Evolutionary conservation across 2,329 filamentous ascomycete genomes (phyloP).

Genomic region (Beauveria brongniartii): DNA sequence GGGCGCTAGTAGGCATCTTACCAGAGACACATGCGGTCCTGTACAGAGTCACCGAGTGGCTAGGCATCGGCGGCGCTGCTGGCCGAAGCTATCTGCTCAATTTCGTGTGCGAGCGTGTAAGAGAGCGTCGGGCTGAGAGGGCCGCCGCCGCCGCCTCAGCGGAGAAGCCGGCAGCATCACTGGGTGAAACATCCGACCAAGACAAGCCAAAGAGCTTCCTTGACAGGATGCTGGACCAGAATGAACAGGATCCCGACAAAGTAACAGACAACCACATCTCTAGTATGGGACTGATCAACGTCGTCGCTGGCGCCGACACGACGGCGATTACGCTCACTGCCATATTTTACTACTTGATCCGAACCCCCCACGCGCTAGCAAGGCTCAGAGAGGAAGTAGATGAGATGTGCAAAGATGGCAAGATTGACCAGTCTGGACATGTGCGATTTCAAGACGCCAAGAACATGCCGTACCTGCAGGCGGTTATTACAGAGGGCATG

Average conservation of each 20-base stretch:
- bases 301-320: slow-evolving; percentile 34
- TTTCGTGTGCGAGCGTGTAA: slow-evolving; percentile 24
- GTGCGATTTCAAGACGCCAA: slow-evolving; percentile 30
- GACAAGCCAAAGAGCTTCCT: slow-evolving; percentile 14
- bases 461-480: slow-evolving; percentile 42
- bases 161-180: slow-evolving; percentile 8
- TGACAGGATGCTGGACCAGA: slow-evolving; percentile 24
- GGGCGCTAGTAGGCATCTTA: slow-evolving; percentile 18
- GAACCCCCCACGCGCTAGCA: slow-evolving; percentile 17
- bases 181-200: slow-evolving; percentile 6
- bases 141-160: slow-evolving; percentile 1
- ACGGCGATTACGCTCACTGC: slow-evolving; percentile 39
- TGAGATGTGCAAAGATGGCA: neutral
- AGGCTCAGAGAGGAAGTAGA: slow-evolving; percentile 20
- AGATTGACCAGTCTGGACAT: slow-evolving; percentile 8
- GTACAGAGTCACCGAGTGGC: slow-evolving; percentile 14
- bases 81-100: slow-evolving; percentile 21
- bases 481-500: slow-evolving; percentile 44
- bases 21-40: slow-evolving; percentile 14
- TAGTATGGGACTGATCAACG: slow-evolving; percentile 22
- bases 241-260: slow-evolving; percentile 32
- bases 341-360: slow-evolving; percentile 36
- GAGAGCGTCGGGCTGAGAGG: slow-evolving; percentile 13
- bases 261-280: slow-evolving; percentile 30
- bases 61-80: slow-evolving; percentile 15